Evolutionary conservation across 192 early-diverging fungal genomes (phyloP), one percentile per base, ranked within the genome.

Genomic region (Mortierella hygrophila): DNA sequence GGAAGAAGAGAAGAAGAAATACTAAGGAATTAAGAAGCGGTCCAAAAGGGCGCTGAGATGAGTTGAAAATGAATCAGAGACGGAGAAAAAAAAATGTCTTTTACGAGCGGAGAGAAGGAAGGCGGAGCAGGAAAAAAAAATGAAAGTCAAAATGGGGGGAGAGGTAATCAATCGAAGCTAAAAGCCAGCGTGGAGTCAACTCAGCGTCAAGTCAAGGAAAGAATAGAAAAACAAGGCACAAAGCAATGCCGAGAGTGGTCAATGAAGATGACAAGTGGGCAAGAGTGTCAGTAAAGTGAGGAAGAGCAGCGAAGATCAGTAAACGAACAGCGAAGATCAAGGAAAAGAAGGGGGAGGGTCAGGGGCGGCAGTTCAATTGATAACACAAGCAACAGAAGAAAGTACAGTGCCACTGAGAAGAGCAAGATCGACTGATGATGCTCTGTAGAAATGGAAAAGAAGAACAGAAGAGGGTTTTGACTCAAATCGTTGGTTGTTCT

Each of bases 1-100:
- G n/a, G 46, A 23, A 52, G 42, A 70, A 38, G 57, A 60, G n/a
- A 63, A 54, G 42, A 32, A 68, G 55, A 32, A 37, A 18, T 57
- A 60, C 4, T 29, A 47, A 60, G 77, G 37, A 37, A 70, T 65
- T 42, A n/a, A 77, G 9, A 37, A 75, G 65, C 9, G 29, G 16
- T 15, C 21, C 69, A 7, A 2, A 35, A 37, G 70, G 26, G 54
- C 29, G 42, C 47, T 21, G 52, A 68, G 47, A 49, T 37, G 23
- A 72, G 35, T n/a, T 40, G 71, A 44, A 44, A 26, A 44, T 72
- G 40, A 38, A 72, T 72, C 71, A 76, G 57, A 76, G 38, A 44
- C 54, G 65, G 74, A 70, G 40, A 54, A 72, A 68, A 37, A 41
- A 74, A 32, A 74, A 41, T 29, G 1, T 54, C 15, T 74, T 26